Evolutionary conservation across 768 basidiomycete species (phyloP), one percentile per base, ranked within the genome.

Genomic region (Hebeloma cylindrosporum): DNA sequence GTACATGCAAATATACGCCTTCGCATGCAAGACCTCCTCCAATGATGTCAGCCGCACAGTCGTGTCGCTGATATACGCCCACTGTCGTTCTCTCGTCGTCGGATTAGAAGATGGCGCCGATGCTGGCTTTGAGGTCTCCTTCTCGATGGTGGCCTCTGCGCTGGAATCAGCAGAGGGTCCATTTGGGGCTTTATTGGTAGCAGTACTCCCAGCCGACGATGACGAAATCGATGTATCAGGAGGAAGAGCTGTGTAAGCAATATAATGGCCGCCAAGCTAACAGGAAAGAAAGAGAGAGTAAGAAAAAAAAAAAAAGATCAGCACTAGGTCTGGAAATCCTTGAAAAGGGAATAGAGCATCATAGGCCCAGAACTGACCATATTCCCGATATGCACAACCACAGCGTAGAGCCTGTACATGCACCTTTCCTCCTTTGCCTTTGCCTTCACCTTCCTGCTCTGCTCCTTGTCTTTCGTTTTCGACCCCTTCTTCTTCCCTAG

Each of bases 1-100:
- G 60, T 91, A 92, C 83, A 94, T 93, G 67, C 92, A 92, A 38
- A 96, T 78, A 64, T 96, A 98, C 26, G 93, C 93, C 63, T 88
- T 94, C 47, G 85, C 83, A 63, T 84, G 86, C 59, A 96, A 71
- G 2, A 96, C 94, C 61, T 96, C 94, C 32, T 93, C 90, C 36
- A 95, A 62, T 31, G 83, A 79, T 7, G 86, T 80, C 34, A 88
- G 68, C 33, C 87, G 75, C n/a, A 97, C 92, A 33, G 79, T 68
- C 2, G 88, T 90, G 60, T 97, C 94, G 55, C 91, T 93, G 64
- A 95, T 84, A 61, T 87, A 94, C 34, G 88, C 89, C 94, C 94
- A 97, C 49, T 88, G 80, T 31, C 92, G 56, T 29, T 63, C 69
- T n/a, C n/a, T n/a, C n/a, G n/a, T n/a, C 16, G 57, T 41, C 33